Evolutionary conservation across 2,329 filamentous ascomycete species (phyloP), one percentile per base, ranked within the genome.

Genomic region (Mycocentrospora acerina): DNA sequence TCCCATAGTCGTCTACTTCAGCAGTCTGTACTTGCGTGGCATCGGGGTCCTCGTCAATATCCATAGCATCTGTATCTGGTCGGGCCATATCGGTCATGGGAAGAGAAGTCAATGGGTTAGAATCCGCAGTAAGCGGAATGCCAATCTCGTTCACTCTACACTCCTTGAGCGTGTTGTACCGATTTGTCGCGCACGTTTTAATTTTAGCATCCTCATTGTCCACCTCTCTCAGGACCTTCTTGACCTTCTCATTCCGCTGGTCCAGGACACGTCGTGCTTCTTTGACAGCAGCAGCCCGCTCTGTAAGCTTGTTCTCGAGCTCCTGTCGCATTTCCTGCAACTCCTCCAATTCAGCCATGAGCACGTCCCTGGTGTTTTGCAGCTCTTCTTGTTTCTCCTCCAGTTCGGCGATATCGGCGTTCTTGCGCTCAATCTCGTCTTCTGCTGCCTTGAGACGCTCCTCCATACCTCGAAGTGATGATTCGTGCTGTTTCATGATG

Each of bases 121-220:
- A 95, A 16, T 83, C 84, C 40, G 82, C 73, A 2, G 77, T 72
- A 15, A 98, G 76, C 2, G 93, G 93, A 42, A 98, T 79, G 47
- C 86, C 82, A 52, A 97, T 88, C 60, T 96, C 90, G 63, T 97
- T 91, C 31, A 98, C 82, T 63, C 94, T 91, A 74, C 91, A 97
- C 46, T 88, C 83, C 60, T 90, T 83, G 35, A 98, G 78, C 31
- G 95, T 73, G 29, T 83, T 83, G 62, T 95, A 95, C 62, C 93
- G 88, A 56, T 81, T 83, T 0, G 89, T 84, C 42, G 86, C 88
- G 59, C 89, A 89, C 57, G 86, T 88, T 67, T 95, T 89, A 33
- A 95, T 83, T 44, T 90, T 85, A 1, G 85, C 84, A 67, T 97
- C 90, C n/a, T 94, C 73, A 5, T 77, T 79, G 41, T 81, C 82